Conservation (phyloP, 2,329 filamentous ascomycete species). For the Sclerotinia trifoliorum region DNA sequence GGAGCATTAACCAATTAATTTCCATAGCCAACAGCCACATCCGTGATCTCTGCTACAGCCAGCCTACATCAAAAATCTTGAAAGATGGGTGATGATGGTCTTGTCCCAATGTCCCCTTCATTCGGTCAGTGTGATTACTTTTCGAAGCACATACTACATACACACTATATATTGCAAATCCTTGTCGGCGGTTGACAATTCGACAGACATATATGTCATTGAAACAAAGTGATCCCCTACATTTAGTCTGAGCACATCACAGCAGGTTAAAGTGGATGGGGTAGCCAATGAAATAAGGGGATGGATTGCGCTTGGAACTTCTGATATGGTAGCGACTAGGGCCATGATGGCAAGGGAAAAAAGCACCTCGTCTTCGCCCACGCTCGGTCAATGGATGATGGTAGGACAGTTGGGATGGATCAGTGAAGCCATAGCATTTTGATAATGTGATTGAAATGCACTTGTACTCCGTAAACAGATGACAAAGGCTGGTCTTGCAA, state of each 20-base stretch:
- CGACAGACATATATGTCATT: neutral
- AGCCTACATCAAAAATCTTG: neutral
- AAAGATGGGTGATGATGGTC: too few species aligned
- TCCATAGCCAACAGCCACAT: constrained; percentile 1
- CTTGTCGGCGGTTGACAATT: neutral
- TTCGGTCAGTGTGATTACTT: neutral
- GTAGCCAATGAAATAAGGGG: neutral
- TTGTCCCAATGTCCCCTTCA: neutral
- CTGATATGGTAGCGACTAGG: neutral
- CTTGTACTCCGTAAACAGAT: neutral
- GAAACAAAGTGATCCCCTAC: constrained; percentile 9
- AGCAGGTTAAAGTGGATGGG: neutral
- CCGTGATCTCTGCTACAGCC: neutral
- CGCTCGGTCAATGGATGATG: constrained; percentile 3
- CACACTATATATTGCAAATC: neutral
- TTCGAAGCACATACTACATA: neutral
- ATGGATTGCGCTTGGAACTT: constrained; percentile 6
- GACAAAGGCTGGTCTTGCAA: neutral
- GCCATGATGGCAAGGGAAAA: neutral
- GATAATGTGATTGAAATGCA: neutral
- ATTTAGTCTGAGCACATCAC: constrained; percentile 5
- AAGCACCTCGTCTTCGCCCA: neutral
- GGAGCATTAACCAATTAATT: neutral
- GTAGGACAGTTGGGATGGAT: neutral
- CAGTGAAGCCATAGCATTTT: neutral